A percentile compares a stretch with the other conserved stretches of the same genome.
phyloP scores from a whole-genome alignment of 164 flowering plant genomes.

The Litsea cubeba region DNA sequence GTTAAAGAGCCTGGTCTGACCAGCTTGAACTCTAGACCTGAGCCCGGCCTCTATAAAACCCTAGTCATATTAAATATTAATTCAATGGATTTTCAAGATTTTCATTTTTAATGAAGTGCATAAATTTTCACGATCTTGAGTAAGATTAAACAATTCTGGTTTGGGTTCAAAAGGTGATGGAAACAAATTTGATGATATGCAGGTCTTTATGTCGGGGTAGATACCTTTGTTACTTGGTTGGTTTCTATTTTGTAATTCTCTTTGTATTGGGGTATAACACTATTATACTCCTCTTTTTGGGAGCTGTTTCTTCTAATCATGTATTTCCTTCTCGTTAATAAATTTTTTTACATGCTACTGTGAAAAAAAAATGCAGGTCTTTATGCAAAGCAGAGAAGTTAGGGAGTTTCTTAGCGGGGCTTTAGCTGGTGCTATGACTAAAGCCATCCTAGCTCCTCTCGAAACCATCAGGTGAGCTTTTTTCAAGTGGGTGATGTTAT shows the following conservation, averaged over 20 bases:
- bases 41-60: background rate
- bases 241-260: background rate
- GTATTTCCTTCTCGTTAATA: background rate
- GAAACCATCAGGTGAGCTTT: slow-evolving; percentile 79
- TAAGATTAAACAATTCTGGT: background rate
- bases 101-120: background rate
- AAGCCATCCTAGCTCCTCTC: slow-evolving; percentile 94
- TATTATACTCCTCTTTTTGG: background rate
- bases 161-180: background rate
- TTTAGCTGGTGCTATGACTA: slow-evolving; percentile 97
- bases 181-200: background rate
- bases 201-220: slow-evolving; percentile 24
- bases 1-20: too few relatives aligned
- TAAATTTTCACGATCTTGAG: background rate
- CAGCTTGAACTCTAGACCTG: background rate
- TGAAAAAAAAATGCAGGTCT: slow-evolving; percentile 37
- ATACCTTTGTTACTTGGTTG: background rate
- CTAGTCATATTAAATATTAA: background rate
- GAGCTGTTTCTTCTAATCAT: background rate
- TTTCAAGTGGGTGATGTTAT: background rate
- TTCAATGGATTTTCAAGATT: background rate
- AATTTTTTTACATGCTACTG: background rate
- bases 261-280: too few relatives aligned
- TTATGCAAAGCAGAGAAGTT: slow-evolving; percentile 64
- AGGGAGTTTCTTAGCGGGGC: slow-evolving; percentile 98